Base-by-base conservation (phyloP, 176 grass and related monocot genomes). In the Zea mays region DNA sequence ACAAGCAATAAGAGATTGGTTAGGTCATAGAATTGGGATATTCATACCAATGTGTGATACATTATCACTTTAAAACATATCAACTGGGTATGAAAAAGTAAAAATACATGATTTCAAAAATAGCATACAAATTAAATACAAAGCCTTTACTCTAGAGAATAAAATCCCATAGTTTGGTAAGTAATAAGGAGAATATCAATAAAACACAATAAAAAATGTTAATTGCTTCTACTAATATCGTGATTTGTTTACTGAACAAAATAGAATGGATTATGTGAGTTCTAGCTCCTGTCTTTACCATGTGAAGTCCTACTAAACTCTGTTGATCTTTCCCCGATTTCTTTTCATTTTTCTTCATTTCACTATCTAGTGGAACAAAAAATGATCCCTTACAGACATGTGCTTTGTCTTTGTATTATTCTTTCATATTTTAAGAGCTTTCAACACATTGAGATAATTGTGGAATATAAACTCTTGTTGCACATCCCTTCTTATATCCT, bases 1-100 rank as follows among this genome's bases (percentile, higher is more conserved):
- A 67, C 40, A 27, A 67, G 50, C 36, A 84, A 67, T 44, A 62
- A 72, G 4, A 68, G 51, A 76, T 20, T 10, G 65, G 50, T 71
- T 71, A 52, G 35, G 14, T 55, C 20, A 37, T 5, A 43, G 8
- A 64, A 78, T 42, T 71, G 39, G 20, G 21, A 71, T 10, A 43
- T 52, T 37, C 46, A 63, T 71, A 12, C 43, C 6, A 64, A 20
- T 33, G 6, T 62, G 65, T 10, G 17, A 71, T 17, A 83, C 41
- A 38, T 69, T 49, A 27, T 51, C 45, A 21, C 59, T 67, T 74
- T 45, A 56, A 14, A 76, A 59, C 41, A 38, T 69, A 37, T 11
- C 63, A 83, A 68, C 17, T 49, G 12, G 10, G n/a, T 43, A 42
- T 75, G 21, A 67, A 56, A 57, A 17, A 19, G 17, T 10, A 66